Percentiles rank a stretch among this genome's conserved stretches.
Evolutionary conservation across 371 early-diverging fungal species (phyloP).

Genomic region (Mucor ambiguus): DNA sequence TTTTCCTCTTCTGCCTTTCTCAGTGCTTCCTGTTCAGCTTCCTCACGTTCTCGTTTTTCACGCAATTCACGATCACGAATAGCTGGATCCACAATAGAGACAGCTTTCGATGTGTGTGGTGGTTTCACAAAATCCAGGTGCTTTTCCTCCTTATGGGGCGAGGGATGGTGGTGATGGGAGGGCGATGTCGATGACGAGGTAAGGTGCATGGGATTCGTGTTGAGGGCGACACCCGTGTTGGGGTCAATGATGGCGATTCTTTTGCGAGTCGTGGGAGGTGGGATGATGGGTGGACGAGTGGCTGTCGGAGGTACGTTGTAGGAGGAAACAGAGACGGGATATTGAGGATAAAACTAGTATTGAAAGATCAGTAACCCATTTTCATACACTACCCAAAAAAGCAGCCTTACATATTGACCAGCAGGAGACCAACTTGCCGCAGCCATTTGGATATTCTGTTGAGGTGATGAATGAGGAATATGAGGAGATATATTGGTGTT

Average conservation of each 20-base stretch:
- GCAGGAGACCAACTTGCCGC: constrained; percentile 6
- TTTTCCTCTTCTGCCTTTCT: constrained; percentile 35
- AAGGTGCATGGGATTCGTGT: constrained; percentile 26
- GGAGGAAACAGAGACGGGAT: constrained; percentile 18
- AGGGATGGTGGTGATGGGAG: constrained; percentile 10
- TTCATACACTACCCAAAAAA: not conserved
- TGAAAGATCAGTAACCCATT: not conserved
- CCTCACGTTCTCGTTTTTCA: constrained; percentile 48
- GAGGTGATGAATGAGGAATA: constrained; percentile 35
- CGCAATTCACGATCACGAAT: constrained; percentile 30
- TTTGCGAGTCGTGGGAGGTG: constrained; percentile 43
- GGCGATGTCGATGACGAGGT: constrained; percentile 13
- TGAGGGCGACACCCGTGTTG: constrained; percentile 64
- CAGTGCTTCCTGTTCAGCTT: constrained; percentile 44
- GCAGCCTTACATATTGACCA: constrained; percentile 35
- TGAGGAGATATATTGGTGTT: constrained; percentile 19
- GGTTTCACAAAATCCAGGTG: constrained; percentile 34
- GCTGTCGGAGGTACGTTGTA: not conserved
- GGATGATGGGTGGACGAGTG: constrained; percentile 37
- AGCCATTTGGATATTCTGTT: constrained; percentile 24
- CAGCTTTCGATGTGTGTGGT: constrained; percentile 46
- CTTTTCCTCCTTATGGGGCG: constrained; percentile 22
- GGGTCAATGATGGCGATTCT: constrained; percentile 78
- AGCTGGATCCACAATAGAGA: constrained; percentile 70
- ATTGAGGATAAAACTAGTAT: constrained; percentile 21